phyloP scores from a whole-genome alignment of 2,329 filamentous ascomycete genomes.

The Xylariaceae sp. region DNA sequence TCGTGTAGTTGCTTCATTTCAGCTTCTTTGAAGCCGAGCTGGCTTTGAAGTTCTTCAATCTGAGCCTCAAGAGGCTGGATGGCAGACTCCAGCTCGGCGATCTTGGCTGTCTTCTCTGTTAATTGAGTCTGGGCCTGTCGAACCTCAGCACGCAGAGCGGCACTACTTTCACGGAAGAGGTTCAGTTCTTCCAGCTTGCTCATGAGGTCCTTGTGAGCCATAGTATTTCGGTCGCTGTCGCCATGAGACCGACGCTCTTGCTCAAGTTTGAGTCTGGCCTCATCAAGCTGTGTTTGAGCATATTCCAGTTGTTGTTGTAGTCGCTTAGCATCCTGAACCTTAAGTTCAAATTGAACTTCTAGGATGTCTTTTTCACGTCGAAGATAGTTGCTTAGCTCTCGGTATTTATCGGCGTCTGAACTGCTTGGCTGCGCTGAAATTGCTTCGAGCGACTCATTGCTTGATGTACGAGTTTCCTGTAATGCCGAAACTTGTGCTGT shows the following conservation, averaged over 20 bases:
- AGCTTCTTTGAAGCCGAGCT: slow-evolving; percentile 80
- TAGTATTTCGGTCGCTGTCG: slow-evolving; percentile 73
- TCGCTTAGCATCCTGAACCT: slow-evolving; percentile 84
- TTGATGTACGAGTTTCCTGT: slow-evolving; percentile 72
- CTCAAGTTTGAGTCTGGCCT: slow-evolving; percentile 84
- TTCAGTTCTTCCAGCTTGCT: slow-evolving; percentile 96
- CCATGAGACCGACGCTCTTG: slow-evolving; percentile 82
- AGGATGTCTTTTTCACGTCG: slow-evolving; percentile 97
- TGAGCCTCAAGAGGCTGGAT: slow-evolving; percentile 83
- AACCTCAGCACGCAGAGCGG: slow-evolving; percentile 85
- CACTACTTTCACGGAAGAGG: slow-evolving; percentile 92
- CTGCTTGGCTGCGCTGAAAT: slow-evolving; percentile 58
- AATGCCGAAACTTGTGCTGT: slow-evolving; percentile 78
- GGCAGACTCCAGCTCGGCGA: slow-evolving; percentile 75
- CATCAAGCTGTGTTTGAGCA: slow-evolving; percentile 84
- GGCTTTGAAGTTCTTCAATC: slow-evolving; percentile 81
- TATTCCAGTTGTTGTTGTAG: slow-evolving; percentile 91
- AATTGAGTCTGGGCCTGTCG: slow-evolving; percentile 79
- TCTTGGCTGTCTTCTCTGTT: slow-evolving; percentile 72
- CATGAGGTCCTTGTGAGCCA: slow-evolving; percentile 88
- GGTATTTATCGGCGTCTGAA: slow-evolving; percentile 74
- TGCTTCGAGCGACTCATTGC: slow-evolving; percentile 59
- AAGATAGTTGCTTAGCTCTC: slow-evolving; percentile 89
- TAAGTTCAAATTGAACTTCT: slow-evolving; percentile 93
- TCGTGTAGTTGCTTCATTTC: slow-evolving; percentile 89